Base-by-base conservation (phyloP, 306 rosid species). In the Notholithocarpus densiflorus region DNA sequence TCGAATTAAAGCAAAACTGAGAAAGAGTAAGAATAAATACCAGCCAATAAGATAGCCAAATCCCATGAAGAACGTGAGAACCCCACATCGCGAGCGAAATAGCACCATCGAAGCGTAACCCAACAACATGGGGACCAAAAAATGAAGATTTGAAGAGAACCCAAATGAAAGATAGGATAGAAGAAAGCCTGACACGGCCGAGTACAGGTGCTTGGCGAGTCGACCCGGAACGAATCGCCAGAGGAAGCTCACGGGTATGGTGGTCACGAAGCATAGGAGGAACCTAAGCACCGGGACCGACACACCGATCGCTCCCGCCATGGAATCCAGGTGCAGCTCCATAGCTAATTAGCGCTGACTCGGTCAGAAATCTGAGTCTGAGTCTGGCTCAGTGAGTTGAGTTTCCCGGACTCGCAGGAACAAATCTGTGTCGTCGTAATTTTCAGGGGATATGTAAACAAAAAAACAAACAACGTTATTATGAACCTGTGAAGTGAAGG, bases 41-140 rank as follows among this genome's bases (percentile, higher is more conserved):
- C 99, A 95, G 57, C 89, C 98, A 79, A 95, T 83, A 82, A 95
- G 97, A 82, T 95, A 95, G 5, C 94, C 97, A 79, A 95, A 93
- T 61, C 96, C 94, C 72, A 88, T 20, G 59, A 91, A 77, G 86
- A 91, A 95, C 6, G 99, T 91, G 64, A 91, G 19, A 64, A 95
- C 56, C 45, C 99, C 99, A 56, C 98, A 96, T 31, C 82, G 87
- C 19, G 82, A 85, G 18, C 93, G 98, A 68, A 52, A 80, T 37
- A 93, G 81, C 23, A 88, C 66, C 99, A 96, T 96, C 69, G 99
- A 89, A 72, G 91, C 90, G 62, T 96, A 96, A 4, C 97, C 98
- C 23, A 96, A 79, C 0, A 85, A 23, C 96, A 96, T 96, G 1
- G 91, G 97, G 6, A 90, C 92, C 56, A 89, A 75, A 64, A 93